Percentiles rank a stretch among this genome's conserved stretches.
Evolutionary conservation across 305 asterid genomes (phyloP).

Genomic region (Fraxinus sp.): DNA sequence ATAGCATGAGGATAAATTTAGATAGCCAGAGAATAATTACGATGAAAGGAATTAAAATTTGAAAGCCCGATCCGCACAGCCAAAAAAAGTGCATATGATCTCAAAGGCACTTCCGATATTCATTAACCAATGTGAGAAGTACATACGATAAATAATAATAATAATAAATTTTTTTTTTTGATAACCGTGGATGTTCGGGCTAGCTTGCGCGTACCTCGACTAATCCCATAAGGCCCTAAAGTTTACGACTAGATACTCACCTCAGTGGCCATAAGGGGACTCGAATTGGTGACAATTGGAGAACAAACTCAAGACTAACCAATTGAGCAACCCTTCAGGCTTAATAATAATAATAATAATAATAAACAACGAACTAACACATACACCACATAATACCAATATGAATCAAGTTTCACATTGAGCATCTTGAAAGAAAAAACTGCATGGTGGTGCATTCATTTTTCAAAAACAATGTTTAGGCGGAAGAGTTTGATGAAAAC

Average conservation of each 20-base stretch:
- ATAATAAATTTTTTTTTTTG: background rate
- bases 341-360: background rate
- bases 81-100: background rate
- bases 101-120: background rate
- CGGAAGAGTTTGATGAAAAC: background rate
- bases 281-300: too few relatives aligned
- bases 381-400: background rate
- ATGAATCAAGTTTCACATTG: background rate
- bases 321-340: too few relatives aligned
- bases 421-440: background rate
- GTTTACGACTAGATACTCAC: too few relatives aligned
- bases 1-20: conserved; percentile 23
- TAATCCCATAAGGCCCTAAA: too few relatives aligned
- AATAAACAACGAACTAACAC: background rate
- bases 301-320: too few relatives aligned
- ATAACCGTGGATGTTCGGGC: too few relatives aligned
- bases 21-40: conserved; percentile 9
- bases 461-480: background rate
- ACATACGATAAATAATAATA: background rate
- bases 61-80: background rate
- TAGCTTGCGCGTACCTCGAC: too few relatives aligned
- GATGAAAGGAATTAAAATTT: background rate
- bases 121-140: background rate
- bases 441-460: background rate
- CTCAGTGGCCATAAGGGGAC: too few relatives aligned